Evolutionary conservation across 495 filamentous ascomycete species (phyloP).

Genomic region (Talaromyces ruber): DNA sequence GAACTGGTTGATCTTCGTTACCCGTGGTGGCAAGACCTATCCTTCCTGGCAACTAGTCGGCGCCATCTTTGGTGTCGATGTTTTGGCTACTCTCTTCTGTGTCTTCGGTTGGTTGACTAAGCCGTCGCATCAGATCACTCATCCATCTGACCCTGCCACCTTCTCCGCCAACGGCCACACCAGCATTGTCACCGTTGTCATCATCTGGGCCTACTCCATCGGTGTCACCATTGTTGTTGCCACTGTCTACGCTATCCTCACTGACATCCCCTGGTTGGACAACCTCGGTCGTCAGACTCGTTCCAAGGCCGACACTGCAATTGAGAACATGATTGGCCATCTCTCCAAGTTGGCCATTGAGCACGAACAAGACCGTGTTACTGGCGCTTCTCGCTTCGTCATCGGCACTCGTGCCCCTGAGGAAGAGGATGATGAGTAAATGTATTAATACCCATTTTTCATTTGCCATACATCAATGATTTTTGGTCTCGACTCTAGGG

Average conservation of each 20-base stretch:
- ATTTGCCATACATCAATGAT: slow-evolving; percentile 2
- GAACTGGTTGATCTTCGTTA: slow-evolving; percentile 77
- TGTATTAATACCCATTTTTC: neutral
- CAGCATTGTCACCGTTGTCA: slow-evolving; percentile 68
- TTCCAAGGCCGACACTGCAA: slow-evolving; percentile 60
- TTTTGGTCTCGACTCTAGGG: neutral
- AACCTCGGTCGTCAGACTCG: slow-evolving; percentile 76
- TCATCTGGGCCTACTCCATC: slow-evolving; percentile 72
- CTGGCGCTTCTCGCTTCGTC: slow-evolving; percentile 51
- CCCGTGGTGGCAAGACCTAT: slow-evolving; percentile 61
- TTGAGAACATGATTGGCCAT: slow-evolving; percentile 74
- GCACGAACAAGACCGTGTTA: slow-evolving; percentile 48
- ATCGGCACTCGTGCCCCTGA: slow-evolving; percentile 53
- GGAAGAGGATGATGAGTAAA: slow-evolving; percentile 62
- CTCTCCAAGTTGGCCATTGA: slow-evolving; percentile 68
- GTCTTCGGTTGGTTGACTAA: slow-evolving; percentile 63
- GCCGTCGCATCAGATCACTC: slow-evolving; percentile 26
- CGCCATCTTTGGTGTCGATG: slow-evolving; percentile 65
- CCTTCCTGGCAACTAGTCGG: slow-evolving; percentile 66
- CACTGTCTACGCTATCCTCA: slow-evolving; percentile 68
- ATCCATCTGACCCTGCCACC: slow-evolving; percentile 31
- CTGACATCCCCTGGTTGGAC: slow-evolving; percentile 57
- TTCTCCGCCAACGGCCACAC: slow-evolving; percentile 54
- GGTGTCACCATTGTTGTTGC: slow-evolving; percentile 71
- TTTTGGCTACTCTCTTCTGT: slow-evolving; percentile 62